A percentile compares a stretch with the other conserved stretches of the same genome.
These are phyloP conservation scores for Ramularia collo-cygni DNA, from an alignment of 2,329 filamentous ascomycete genomes.

Conservation along the genomic window DNA sequence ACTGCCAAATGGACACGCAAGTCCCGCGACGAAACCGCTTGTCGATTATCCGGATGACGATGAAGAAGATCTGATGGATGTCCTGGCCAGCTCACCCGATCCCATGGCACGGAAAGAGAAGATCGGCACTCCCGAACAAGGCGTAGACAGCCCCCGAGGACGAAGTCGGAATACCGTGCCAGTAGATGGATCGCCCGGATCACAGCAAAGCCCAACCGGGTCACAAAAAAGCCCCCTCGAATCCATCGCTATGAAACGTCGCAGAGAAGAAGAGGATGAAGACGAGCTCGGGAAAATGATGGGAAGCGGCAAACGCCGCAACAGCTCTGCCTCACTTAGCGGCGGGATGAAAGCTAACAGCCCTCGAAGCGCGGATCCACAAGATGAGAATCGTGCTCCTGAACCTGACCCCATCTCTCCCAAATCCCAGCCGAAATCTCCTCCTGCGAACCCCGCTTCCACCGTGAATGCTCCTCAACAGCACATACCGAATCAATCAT, in stretches of 20 bases:
- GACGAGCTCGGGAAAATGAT: constrained; percentile 84
- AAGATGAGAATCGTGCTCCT: constrained; percentile 7
- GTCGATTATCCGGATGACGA: constrained; percentile 93
- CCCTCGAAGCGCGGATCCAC: constrained; percentile 8
- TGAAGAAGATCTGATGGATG: constrained; percentile 51
- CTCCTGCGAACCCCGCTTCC: not conserved
- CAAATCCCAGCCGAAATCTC: constrained; percentile 10
- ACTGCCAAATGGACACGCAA: constrained; percentile 52
- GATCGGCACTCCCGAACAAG: constrained; percentile 27
- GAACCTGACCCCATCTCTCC: not conserved
- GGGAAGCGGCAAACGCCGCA: constrained; percentile 36
- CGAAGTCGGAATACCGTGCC: constrained; percentile 17
- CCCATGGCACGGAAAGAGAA: constrained; percentile 24
- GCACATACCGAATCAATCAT: constrained; percentile 16
- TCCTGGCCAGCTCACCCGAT: constrained; percentile 43
- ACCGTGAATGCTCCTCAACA: too few species aligned
- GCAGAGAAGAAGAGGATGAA: constrained; percentile 88
- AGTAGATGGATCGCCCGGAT: constrained; percentile 28
- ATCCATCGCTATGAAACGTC: constrained; percentile 66
- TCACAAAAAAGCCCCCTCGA: constrained; percentile 12
- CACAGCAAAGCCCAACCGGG: not conserved
- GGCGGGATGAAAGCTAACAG: constrained; percentile 7
- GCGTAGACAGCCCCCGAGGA: constrained; percentile 15
- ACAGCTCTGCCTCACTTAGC: constrained; percentile 26
- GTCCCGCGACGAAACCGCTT: constrained; percentile 58